phyloP scores from a whole-genome alignment of 306 rosid genomes.

The Urtica urens region DNA sequence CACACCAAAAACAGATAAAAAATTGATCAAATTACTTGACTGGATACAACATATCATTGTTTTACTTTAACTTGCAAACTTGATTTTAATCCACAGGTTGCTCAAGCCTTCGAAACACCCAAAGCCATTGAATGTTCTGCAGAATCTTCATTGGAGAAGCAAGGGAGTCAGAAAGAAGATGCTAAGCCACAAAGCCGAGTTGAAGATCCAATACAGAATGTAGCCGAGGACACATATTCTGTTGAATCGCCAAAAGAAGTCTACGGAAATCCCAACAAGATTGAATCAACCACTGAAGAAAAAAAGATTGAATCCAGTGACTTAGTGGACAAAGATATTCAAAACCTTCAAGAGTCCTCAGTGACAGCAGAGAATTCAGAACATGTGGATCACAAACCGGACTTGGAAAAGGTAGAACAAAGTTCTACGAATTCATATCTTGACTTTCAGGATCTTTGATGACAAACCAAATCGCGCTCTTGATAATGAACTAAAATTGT shows the following conservation, averaged over 20 bases:
- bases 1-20: background rate
- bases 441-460: background rate
- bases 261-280: constrained; percentile 11
- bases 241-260: constrained; percentile 3
- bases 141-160: constrained; percentile 6
- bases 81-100: constrained; percentile 8
- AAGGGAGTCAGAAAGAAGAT: constrained; percentile 15
- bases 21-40: background rate
- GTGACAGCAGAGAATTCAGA: constrained; percentile 7
- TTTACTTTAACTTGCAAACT: background rate
- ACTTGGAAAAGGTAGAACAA: constrained; percentile 14
- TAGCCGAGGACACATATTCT: constrained; percentile 3
- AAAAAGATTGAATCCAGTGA: constrained; percentile 9
- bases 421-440: background rate
- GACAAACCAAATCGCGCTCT: background rate
- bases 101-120: constrained; percentile 6
- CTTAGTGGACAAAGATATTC: constrained; percentile 15
- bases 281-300: constrained; percentile 9
- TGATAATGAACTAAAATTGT: background rate
- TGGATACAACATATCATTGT: background rate
- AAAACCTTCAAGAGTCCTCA: constrained; percentile 11
- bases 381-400: background rate
- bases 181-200: background rate
- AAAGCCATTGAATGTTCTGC: constrained; percentile 2
- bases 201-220: constrained; percentile 9